Evolutionary conservation across 2,329 filamentous ascomycete species (phyloP).

Genomic region (Fusarium euwallaceae): DNA sequence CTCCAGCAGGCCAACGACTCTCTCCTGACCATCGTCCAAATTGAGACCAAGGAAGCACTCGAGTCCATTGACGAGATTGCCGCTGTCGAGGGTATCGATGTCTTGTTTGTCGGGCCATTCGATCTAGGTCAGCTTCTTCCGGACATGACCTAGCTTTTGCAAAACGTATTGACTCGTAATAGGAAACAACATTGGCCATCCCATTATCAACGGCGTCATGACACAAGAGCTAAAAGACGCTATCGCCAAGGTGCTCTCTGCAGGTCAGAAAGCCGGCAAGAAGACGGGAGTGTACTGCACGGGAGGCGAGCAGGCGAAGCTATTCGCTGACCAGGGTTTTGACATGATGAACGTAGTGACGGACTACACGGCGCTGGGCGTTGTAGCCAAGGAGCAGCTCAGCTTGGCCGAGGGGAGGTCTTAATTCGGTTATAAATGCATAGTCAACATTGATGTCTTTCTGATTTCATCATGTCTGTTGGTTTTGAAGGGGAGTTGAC

Average conservation of each 20-base stretch:
- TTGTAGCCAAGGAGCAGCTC: constrained; percentile 59
- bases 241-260: constrained; percentile 68
- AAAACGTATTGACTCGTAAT: constrained; percentile 11
- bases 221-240: constrained; percentile 70
- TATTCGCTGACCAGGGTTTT: constrained; percentile 68
- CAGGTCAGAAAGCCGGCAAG: constrained; percentile 72
- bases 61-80: constrained; percentile 73
- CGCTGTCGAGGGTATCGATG: constrained; percentile 70
- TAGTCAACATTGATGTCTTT: no score
- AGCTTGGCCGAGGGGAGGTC: constrained; percentile 59
- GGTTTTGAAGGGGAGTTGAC: neutral
- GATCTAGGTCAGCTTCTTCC: constrained; percentile 63
- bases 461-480: neutral
- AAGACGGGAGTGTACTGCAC: constrained; percentile 73
- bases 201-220: constrained; percentile 72
- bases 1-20: constrained; percentile 63
- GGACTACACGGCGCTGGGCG: constrained; percentile 66
- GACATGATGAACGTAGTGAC: constrained; percentile 72
- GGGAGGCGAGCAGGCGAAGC: constrained; percentile 67
- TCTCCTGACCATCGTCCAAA: constrained; percentile 75
- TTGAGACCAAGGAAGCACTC: constrained; percentile 74
- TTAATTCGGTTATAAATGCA: neutral
- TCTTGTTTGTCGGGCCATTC: constrained; percentile 75
- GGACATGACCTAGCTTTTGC: no score
- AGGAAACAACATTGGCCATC: constrained; percentile 72